Evolutionary conservation across 768 basidiomycete genomes (phyloP).

Genomic region (Tremella fuciformis): DNA sequence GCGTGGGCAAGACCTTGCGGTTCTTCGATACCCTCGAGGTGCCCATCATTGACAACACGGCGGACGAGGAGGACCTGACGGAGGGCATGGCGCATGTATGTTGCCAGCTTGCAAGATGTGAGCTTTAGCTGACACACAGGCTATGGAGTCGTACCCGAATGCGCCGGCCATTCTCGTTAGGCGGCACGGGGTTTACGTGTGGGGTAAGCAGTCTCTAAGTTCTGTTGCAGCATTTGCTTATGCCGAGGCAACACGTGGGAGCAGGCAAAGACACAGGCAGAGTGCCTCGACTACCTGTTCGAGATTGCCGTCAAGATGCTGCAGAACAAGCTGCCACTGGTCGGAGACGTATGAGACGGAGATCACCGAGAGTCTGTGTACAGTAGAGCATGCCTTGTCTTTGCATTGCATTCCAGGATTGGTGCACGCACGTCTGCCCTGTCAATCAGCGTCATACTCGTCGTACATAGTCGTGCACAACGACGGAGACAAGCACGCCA

Average conservation of each 20-base stretch:
- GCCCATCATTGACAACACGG: slow-evolving; percentile 88
- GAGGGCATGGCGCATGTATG: slow-evolving; percentile 73
- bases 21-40: slow-evolving; percentile 81
- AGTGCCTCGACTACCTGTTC: slow-evolving; percentile 88
- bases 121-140: slow-evolving; percentile 50
- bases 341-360: slow-evolving; percentile 17
- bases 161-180: slow-evolving; percentile 75
- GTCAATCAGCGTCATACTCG: no score
- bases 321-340: slow-evolving; percentile 36
- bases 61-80: slow-evolving; percentile 81
- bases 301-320: slow-evolving; percentile 60
- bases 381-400: no score
- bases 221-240: slow-evolving; percentile 51
- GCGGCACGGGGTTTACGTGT: slow-evolving; percentile 78
- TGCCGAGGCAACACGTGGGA: slow-evolving; percentile 64
- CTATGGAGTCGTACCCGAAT: slow-evolving; percentile 74
- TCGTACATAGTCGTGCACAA: no score
- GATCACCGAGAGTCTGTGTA: no score
- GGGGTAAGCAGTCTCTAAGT: slow-evolving; percentile 60
- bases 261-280: slow-evolving; percentile 83
- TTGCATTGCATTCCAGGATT: no score
- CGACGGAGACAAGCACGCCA: no score
- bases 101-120: slow-evolving; percentile 2
- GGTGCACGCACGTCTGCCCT: no score
- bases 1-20: slow-evolving; percentile 70